phyloP scores from a whole-genome alignment of 768 basidiomycete species.

The Porphyrellus cyaneotinctus region DNA sequence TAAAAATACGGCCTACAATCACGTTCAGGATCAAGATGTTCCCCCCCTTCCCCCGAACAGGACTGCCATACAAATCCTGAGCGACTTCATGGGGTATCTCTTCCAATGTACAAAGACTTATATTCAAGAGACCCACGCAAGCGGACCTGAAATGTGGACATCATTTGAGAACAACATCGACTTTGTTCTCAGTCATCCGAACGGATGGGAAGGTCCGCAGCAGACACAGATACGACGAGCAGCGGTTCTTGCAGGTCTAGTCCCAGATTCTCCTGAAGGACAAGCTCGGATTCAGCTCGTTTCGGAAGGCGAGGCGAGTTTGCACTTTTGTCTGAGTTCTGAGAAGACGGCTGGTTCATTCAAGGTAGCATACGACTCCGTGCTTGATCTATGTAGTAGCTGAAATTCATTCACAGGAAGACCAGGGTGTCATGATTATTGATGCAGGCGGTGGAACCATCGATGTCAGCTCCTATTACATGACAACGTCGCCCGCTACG shows the following conservation, averaged over 20 bases:
- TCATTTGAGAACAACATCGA: constrained; percentile 40
- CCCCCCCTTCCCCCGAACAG: constrained; percentile 42
- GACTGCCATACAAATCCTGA: constrained; percentile 41
- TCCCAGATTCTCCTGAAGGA: constrained; percentile 35
- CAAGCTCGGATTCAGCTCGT: constrained; percentile 41
- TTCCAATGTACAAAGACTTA: constrained; percentile 40
- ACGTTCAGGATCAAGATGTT: constrained; percentile 32
- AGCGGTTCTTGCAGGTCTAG: constrained; percentile 38
- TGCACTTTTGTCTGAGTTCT: constrained; percentile 44
- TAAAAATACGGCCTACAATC: constrained; percentile 15
- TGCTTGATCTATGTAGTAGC: not conserved
- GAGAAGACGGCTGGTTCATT: constrained; percentile 31
- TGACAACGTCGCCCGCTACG: constrained; percentile 26
- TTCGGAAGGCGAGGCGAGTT: constrained; percentile 51
- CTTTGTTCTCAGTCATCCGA: constrained; percentile 46
- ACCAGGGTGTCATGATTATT: constrained; percentile 49
- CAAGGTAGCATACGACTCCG: constrained; percentile 11
- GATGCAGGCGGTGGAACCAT: constrained; percentile 63
- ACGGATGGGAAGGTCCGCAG: constrained; percentile 46
- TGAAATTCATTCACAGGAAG: constrained; percentile 29
- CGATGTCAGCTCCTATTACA: constrained; percentile 54
- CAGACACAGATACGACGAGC: constrained; percentile 43
- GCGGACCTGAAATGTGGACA: constrained; percentile 38
- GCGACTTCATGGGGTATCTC: constrained; percentile 49
- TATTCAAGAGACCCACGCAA: constrained; percentile 43